A percentile compares a stretch with the other conserved stretches of the same genome.
Conservation (phyloP, 345 rosid species). For the Eucalyptus paniculata region DNA sequence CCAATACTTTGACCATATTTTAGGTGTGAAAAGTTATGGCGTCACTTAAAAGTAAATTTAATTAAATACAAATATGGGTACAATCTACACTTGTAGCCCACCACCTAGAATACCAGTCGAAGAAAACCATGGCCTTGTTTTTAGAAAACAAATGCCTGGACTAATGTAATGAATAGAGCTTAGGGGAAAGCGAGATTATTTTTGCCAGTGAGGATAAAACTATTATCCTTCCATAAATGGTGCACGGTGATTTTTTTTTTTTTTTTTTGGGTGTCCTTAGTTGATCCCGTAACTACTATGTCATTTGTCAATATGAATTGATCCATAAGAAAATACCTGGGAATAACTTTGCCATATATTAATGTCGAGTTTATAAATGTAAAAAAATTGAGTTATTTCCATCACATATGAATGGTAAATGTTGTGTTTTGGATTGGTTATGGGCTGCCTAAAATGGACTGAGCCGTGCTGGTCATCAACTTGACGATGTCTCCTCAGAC, state of each 20-base stretch:
- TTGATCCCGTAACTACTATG: not conserved
- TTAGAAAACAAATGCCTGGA: not conserved
- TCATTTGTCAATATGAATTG: not conserved
- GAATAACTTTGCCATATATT: not conserved
- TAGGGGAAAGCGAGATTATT: too few species aligned
- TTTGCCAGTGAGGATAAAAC: too few species aligned
- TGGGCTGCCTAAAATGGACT: not conserved
- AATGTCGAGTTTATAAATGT: not conserved
- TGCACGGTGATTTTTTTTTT: not conserved
- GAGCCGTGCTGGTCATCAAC: accelerated
- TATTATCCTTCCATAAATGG: too few species aligned
- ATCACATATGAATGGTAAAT: not conserved
- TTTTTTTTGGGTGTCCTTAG: not conserved
- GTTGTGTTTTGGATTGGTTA: not conserved
- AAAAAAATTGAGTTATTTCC: not conserved
- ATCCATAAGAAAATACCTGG: not conserved
- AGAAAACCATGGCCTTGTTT: not conserved
- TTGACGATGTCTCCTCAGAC: not conserved
- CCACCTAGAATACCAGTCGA: not conserved
- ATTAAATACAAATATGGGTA: not conserved
- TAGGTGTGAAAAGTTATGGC: not conserved
- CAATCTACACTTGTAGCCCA: not conserved
- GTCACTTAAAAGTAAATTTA: not conserved
- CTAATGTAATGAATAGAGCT: too few species aligned
- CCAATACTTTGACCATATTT: not conserved